A percentile compares a stretch with the other conserved stretches of the same genome.
phyloP scores from a whole-genome alignment of 2,329 filamentous ascomycete species.

The Cladobotryum mycophilum region DNA sequence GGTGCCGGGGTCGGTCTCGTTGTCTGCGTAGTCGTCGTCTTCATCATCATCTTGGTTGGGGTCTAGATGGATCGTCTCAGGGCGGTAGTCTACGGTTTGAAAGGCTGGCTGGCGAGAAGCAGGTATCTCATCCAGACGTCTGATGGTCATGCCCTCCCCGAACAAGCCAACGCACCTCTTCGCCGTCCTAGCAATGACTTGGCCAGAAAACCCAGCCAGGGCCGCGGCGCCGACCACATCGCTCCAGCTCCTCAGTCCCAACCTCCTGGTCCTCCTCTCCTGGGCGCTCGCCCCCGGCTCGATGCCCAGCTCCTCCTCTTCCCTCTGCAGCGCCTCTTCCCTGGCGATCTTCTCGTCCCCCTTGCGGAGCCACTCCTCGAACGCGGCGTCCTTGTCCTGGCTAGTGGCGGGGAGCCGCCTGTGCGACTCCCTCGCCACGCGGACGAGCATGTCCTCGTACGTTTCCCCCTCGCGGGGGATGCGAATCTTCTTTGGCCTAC shows the following conservation, averaged over 20 bases:
- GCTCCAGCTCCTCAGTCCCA: slow-evolving; percentile 68
- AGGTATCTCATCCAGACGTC: slow-evolving; percentile 41
- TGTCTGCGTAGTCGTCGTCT: slow-evolving; percentile 15
- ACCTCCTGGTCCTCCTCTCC: slow-evolving; percentile 26
- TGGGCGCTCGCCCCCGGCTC: slow-evolving; percentile 15
- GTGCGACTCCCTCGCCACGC: slow-evolving; percentile 40
- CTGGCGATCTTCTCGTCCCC: slow-evolving; percentile 22
- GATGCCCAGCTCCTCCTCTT: slow-evolving; percentile 13
- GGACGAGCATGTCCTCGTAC: slow-evolving; percentile 38
- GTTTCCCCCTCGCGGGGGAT: slow-evolving; percentile 38
- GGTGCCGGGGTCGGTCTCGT: slow-evolving; percentile 19
- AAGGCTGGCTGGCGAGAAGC: slow-evolving; percentile 18
- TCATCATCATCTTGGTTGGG: slow-evolving; percentile 8
- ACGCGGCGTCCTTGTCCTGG: slow-evolving; percentile 24
- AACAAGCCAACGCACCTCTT: slow-evolving; percentile 73
- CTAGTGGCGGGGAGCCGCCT: slow-evolving; percentile 22
- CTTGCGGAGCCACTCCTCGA: slow-evolving; percentile 28
- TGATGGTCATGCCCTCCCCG: slow-evolving; percentile 61
- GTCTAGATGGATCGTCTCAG: slow-evolving; percentile 21
- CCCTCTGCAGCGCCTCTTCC: slow-evolving; percentile 5
- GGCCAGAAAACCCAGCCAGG: slow-evolving; percentile 60
- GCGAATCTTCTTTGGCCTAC: slow-evolving; percentile 36
- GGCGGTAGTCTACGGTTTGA: slow-evolving; percentile 24
- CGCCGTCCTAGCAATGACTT: slow-evolving; percentile 61
- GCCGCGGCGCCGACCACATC: slow-evolving; percentile 76